These are phyloP conservation scores for Ceratobasidium papillatum DNA, from an alignment of 1,284 basidiomycete genomes.

Conservation along the genomic window DNA sequence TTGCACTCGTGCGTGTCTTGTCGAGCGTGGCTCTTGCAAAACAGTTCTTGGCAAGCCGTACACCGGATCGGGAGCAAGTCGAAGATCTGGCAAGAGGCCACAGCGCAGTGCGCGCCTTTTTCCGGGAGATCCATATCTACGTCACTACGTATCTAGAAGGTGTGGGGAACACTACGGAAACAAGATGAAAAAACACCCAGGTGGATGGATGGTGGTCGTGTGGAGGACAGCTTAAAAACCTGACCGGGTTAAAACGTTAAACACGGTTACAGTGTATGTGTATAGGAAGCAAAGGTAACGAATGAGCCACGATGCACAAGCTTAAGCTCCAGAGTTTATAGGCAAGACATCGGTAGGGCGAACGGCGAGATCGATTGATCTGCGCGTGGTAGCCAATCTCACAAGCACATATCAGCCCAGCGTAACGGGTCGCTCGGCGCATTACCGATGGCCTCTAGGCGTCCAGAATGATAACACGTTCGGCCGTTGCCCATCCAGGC, in stretches of 20 bases:
- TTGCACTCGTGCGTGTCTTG: slow-evolving; percentile 67
- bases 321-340: slow-evolving; percentile 2
- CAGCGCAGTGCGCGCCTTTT: slow-evolving; percentile 66
- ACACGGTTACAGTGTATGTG: slow-evolving; percentile 14
- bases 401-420: slow-evolving; percentile 8
- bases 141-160: slow-evolving; percentile 8
- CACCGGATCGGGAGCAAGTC: slow-evolving; percentile 75
- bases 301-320: background rate
- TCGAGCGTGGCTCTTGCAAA: slow-evolving; percentile 66
- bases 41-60: slow-evolving; percentile 58
- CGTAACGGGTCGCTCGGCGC: background rate
- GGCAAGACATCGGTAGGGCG: slow-evolving; percentile 12
- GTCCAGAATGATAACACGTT: background rate
- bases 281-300: background rate
- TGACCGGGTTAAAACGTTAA: slow-evolving; percentile 33
- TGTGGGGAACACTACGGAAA: background rate
- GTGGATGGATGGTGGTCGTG: background rate
- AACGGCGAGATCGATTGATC: slow-evolving; percentile 23
- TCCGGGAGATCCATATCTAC: slow-evolving; percentile 53
- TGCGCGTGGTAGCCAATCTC: slow-evolving; percentile 2
- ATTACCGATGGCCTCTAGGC: background rate
- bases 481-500: background rate
- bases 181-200: background rate
- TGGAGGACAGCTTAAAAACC: slow-evolving; percentile 29
- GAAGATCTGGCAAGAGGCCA: slow-evolving; percentile 61